Evolutionary conservation across 129 eudicot species (phyloP).

Genomic region (Chrysanthemum makinoi): DNA sequence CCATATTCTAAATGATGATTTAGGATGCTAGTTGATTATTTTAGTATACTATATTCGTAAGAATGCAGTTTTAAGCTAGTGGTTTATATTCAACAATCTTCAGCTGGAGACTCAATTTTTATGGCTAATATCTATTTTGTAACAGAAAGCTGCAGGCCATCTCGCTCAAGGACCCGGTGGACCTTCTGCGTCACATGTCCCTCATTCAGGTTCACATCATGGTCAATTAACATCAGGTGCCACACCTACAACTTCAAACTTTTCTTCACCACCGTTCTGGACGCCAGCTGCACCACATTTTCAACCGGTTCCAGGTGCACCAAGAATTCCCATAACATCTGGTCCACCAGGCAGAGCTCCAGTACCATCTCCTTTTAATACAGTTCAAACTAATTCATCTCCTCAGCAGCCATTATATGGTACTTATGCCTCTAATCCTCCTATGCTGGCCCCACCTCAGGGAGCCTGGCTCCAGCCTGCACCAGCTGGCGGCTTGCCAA

Average conservation of each 20-base stretch:
- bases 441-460: slow-evolving; percentile 49
- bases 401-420: slow-evolving; percentile 51
- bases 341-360: slow-evolving; percentile 54
- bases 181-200: slow-evolving; percentile 33
- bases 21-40: slow-evolving; percentile 1
- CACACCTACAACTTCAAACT: slow-evolving; percentile 34
- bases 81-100: not conserved
- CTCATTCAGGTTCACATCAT: slow-evolving; percentile 49
- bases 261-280: slow-evolving; percentile 37
- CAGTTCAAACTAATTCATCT: slow-evolving; percentile 34
- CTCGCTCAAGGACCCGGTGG: slow-evolving; percentile 35
- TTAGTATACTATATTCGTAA: not conserved
- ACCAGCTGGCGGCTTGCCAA: slow-evolving; percentile 45
- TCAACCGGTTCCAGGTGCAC: slow-evolving; percentile 51
- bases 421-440: slow-evolving; percentile 37
- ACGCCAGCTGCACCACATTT: slow-evolving; percentile 53
- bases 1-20: slow-evolving; percentile 3
- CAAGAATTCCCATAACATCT: slow-evolving; percentile 35
- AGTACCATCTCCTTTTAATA: slow-evolving; percentile 18
- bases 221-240: slow-evolving; percentile 38
- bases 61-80: not conserved
- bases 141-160: slow-evolving; percentile 43
- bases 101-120: slow-evolving; percentile 10
- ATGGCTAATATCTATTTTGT: slow-evolving; percentile 20
- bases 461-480: slow-evolving; percentile 79